A percentile compares a stretch with the other conserved stretches of the same genome.
These are phyloP conservation scores for Colletotrichum karsti DNA, from an alignment of 2,329 filamentous ascomycete species.

Conservation along the genomic window DNA sequence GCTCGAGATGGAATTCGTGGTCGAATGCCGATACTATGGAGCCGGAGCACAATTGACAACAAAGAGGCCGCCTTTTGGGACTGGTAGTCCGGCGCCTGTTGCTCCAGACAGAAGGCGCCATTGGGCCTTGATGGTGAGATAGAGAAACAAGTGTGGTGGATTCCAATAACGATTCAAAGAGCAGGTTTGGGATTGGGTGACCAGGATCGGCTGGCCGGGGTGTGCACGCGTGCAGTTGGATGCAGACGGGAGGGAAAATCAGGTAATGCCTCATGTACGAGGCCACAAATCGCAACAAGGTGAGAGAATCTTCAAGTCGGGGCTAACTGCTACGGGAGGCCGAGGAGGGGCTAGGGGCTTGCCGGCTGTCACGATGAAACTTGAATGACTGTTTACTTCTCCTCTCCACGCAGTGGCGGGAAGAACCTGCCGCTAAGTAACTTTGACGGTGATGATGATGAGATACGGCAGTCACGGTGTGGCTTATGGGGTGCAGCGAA, in stretches of 20 bases:
- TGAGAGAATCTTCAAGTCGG: neutral
- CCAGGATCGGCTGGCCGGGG: constrained; percentile 13
- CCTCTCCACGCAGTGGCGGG: neutral
- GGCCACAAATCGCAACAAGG: constrained; percentile 3
- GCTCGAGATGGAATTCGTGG: neutral
- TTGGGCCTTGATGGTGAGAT: neutral
- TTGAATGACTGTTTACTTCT: neutral
- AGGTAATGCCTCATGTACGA: constrained; percentile 19
- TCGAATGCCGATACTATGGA: neutral
- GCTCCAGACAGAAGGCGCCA: constrained; percentile 1
- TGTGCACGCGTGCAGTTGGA: constrained; percentile 4
- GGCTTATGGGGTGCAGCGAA: neutral
- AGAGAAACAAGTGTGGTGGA: constrained; percentile 5
- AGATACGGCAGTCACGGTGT: neutral
- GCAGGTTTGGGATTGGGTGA: neutral
- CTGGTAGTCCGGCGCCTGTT: constrained; percentile 2
- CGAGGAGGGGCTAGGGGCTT: neutral
- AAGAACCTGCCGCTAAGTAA: neutral
- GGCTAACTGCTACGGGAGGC: neutral
- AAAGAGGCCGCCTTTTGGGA: constrained; percentile 15
- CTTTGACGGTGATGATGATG: neutral
- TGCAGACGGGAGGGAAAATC: constrained; percentile 12
- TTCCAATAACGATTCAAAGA: neutral
- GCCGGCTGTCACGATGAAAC: constrained; percentile 2
- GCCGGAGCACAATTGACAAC: neutral